Conservation (phyloP, 768 basidiomycete species). For the Leucocoprinus birnbaumii region DNA sequence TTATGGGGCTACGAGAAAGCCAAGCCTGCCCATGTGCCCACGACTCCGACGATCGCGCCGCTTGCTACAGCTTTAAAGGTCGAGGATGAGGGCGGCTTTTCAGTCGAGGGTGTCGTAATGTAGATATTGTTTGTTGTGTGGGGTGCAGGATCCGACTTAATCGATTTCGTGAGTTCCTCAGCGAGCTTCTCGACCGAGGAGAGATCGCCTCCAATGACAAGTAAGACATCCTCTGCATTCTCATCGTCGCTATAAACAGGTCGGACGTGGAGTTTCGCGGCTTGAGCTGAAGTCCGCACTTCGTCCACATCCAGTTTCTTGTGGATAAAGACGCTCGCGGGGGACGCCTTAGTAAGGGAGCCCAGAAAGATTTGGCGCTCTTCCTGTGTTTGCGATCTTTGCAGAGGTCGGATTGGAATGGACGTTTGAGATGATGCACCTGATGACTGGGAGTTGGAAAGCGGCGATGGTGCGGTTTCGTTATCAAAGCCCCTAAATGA, state of each 20-base stretch:
- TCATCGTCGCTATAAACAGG: conserved; percentile 34
- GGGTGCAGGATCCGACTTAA: conserved; percentile 19
- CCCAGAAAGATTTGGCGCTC: conserved; percentile 51
- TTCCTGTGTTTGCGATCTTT: conserved; percentile 48
- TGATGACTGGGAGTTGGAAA: conserved; percentile 13
- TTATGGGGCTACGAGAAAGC: conserved; percentile 37
- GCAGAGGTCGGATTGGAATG: conserved; percentile 26
- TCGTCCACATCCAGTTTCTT: conserved; percentile 40
- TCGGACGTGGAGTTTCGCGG: conserved; percentile 41
- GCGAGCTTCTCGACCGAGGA: conserved; percentile 39
- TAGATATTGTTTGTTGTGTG: conserved; percentile 10
- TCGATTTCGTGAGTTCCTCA: conserved; percentile 26
- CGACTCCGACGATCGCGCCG: conserved; percentile 58
- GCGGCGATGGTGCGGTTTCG: conserved; percentile 7
- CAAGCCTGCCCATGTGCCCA: conserved; percentile 57
- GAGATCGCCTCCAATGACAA: conserved; percentile 54
- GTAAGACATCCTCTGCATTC: conserved; percentile 38
- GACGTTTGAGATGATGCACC: conserved; percentile 15
- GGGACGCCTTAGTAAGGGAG: conserved; percentile 36
- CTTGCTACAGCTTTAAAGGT: conserved; percentile 45
- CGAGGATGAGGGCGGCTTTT: conserved; percentile 3
- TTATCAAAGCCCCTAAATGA: conserved; percentile 10
- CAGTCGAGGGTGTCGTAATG: conserved; percentile 10
- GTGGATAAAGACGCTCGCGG: conserved; percentile 49
- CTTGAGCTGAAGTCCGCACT: conserved; percentile 37